Evolutionary conservation across 2,329 filamentous ascomycete genomes (phyloP).

Genomic region (Paraconiothyrium sp.): DNA sequence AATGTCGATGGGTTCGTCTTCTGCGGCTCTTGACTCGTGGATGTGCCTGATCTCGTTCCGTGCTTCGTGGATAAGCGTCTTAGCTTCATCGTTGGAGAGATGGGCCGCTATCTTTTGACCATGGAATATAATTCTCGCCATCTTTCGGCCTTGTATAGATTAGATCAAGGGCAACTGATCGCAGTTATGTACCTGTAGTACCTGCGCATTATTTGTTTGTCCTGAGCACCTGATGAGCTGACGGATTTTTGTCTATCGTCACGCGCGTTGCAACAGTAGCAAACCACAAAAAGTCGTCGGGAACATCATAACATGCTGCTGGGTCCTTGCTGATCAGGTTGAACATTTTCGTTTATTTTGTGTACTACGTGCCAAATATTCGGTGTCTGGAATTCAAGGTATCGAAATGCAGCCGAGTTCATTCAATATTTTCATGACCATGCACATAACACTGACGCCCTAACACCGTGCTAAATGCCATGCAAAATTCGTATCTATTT

Average conservation of each 20-base stretch:
- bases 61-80: background rate
- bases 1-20: background rate
- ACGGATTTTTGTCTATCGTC: background rate
- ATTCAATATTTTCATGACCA: background rate
- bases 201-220: background rate
- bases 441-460: conserved; percentile 25
- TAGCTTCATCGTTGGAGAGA: background rate
- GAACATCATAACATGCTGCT: background rate
- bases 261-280: background rate
- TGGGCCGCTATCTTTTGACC: background rate
- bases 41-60: background rate
- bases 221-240: background rate
- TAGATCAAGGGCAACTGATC: background rate
- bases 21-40: background rate
- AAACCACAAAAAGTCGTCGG: background rate
- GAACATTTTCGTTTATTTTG: background rate
- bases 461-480: conserved; percentile 47
- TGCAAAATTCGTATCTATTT: conserved; percentile 22
- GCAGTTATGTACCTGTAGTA: background rate
- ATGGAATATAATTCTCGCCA: background rate
- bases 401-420: background rate
- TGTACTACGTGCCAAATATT: background rate
- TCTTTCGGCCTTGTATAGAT: background rate
- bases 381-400: background rate
- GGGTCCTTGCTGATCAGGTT: background rate